These are phyloP conservation scores for Arthrobotrys sphaeroides DNA, from an alignment of 2,329 filamentous ascomycete species.

Conservation along the genomic window DNA sequence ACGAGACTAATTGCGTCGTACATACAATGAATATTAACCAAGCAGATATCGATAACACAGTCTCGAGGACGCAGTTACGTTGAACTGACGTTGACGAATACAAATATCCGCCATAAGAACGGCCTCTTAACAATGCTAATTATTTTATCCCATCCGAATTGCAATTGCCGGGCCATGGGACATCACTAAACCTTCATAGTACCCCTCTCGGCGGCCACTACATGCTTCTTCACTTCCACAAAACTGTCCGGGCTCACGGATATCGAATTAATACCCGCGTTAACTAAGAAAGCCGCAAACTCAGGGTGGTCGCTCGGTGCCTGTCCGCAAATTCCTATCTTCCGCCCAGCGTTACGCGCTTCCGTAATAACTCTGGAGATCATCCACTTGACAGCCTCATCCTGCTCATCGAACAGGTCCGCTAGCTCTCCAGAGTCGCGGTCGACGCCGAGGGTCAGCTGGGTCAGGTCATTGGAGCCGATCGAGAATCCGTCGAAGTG, in stretches of 20 bases:
- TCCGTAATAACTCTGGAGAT: conserved; percentile 59
- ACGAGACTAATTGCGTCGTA: too few species aligned
- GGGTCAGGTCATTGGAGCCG: conserved; percentile 62
- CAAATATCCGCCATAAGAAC: too few species aligned
- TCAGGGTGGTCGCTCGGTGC: conserved; percentile 62
- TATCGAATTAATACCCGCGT: conserved; percentile 61
- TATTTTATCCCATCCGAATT: too few species aligned
- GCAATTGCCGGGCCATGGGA: too few species aligned
- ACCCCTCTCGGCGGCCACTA: conserved; percentile 57
- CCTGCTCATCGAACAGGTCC: conserved; percentile 62
- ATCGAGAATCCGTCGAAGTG: conserved; percentile 63
- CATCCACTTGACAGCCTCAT: conserved; percentile 62
- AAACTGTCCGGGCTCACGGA: conserved; percentile 63
- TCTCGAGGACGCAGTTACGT: too few species aligned
- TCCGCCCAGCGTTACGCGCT: conserved; percentile 59
- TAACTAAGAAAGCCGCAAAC: conserved; percentile 61
- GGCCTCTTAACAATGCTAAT: too few species aligned
- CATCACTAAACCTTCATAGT: too few species aligned
- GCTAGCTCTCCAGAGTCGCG: conserved; percentile 61
- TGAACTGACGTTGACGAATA: too few species aligned
- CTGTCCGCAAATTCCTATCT: conserved; percentile 62
- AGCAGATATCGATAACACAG: too few species aligned
- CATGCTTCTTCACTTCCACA: conserved; percentile 60
- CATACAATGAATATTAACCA: too few species aligned
- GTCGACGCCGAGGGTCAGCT: conserved; percentile 62